Evolutionary conservation across 495 filamentous ascomycete species (phyloP), one percentile per base, ranked within the genome.

Genomic region (Pyronema domesticum): DNA sequence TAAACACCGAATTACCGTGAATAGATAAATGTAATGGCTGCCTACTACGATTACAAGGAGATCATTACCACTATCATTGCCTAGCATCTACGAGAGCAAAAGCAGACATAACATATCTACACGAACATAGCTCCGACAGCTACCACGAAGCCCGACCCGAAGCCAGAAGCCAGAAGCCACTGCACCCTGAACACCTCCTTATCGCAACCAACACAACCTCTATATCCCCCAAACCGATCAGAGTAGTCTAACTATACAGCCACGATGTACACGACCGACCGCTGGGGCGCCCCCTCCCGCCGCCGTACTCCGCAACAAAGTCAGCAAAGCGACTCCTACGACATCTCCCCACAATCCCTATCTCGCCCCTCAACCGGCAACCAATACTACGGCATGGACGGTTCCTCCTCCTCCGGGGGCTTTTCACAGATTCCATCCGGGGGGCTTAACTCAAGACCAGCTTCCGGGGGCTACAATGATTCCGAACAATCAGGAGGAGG

Each of bases 11-110:
- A 30, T 30, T 30, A 43, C 39, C 39, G 13, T 43, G 14, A 30
- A 47, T 53, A 53, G 50, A 53, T 43, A 53, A 53, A 40, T 53
- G 50, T 53, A 42, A 53, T 53, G 50, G 50, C 50, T 53, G 37
- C 50, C 50, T 1, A 40, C 17, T 53, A 53, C 37, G 37, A 40
- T n/a, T 43, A 53, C 50, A 53, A 15, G 35, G 17, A 53, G 35
- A 36, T 33, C 48, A 35, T 19, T 10, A 19, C 17, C 45, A 47
- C 45, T 23, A 47, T 51, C 48, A 13, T 37, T 34, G 50, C 50
- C 37, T 53, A 53, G 37, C 50, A 53, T 35, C 50, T 8, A 40
- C 39, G 23, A 30, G 23, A 30, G 23, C 23, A 30, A 30, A 30
- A 30, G 23, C 23, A 30, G 23, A 30, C 23, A 30, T 30, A 30